Base-by-base conservation (phyloP, 352 stramenopile species). In the Phytophthora capsici region DNA sequence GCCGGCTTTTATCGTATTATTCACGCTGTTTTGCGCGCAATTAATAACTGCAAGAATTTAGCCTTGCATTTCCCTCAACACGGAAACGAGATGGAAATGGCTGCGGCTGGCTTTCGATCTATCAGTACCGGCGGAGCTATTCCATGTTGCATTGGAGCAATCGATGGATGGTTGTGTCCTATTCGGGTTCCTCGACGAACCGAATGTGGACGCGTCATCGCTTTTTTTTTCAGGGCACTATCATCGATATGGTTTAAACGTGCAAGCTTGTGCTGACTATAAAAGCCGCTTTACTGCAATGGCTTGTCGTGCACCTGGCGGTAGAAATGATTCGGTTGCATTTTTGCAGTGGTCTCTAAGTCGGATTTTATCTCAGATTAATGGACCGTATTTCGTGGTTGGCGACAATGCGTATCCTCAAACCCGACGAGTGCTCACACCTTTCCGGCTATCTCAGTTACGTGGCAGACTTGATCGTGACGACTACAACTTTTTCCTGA, bases 161-260 rank as follows among this genome's bases (percentile, higher is more conserved):
- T 64, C 25, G 56, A 57, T 45, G 46, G 56, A 3, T 64, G 37
- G 22, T 37, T 64, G 3, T 52, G 45, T 9, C 56, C 56, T 3
- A 57, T 64, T 10, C 12, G 17, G 19, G 45, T 57, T 1, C 56
- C 56, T 2, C 28, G 28, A 1, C 10, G 28, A 19, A 17, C 3
- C 0, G 36, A 52, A 25, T 57, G 47, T 17, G 56, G 26, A 6
- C 23, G 45, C 20, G 56, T 64, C 45, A 34, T 17, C 14, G 37
- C 54, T 4, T 49, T 46, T 45, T n/a, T 56, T 56, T 41, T 56
- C 55, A 44, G n/a, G 25, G 2, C 36, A 56, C 12, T 63, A 63
- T 14, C 55, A 63, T 20, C 32, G 45, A 0, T 63, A 63, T 32
- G 55, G 45, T 2, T 17, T 63, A n/a, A 64, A 57, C 25, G 46